Evolutionary conservation across 1,284 basidiomycete genomes (phyloP).

Genomic region (Sporisorium exsertum): DNA sequence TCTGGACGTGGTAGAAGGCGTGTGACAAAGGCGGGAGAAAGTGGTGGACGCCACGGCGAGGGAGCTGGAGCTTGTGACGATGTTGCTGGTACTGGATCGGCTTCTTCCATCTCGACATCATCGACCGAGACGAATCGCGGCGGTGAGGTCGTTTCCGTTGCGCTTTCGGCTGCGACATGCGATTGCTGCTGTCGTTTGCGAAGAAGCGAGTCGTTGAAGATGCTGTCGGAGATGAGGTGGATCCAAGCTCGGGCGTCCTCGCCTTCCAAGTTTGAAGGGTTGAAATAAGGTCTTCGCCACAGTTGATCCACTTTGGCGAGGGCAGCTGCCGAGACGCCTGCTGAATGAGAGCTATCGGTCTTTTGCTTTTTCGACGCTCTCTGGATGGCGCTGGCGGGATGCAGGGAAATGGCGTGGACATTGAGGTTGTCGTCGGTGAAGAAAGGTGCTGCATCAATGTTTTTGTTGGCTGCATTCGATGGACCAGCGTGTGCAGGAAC

Average conservation of each 20-base stretch:
- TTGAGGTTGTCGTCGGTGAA: conserved; percentile 77
- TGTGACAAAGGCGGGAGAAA: conserved; percentile 36
- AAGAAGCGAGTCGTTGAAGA: conserved; percentile 62
- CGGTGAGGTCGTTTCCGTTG: not conserved
- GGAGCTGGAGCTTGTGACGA: not conserved
- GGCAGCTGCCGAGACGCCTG: conserved; percentile 8
- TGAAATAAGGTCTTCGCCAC: conserved; percentile 44
- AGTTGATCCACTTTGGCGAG: conserved; percentile 25
- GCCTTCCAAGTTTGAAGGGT: conserved; percentile 49
- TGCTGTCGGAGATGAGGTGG: conserved; percentile 56
- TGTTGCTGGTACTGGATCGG: conserved; percentile 5
- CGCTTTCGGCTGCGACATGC: not conserved
- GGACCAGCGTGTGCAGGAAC: conserved; percentile 11
- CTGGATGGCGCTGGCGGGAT: conserved; percentile 59
- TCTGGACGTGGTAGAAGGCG: conserved; percentile 24
- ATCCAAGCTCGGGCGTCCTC: conserved; percentile 54
- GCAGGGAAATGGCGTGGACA: conserved; percentile 76
- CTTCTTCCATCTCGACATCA: conserved; percentile 31
- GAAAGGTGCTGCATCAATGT: conserved; percentile 70
- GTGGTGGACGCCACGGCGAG: conserved; percentile 31
- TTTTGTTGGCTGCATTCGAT: conserved; percentile 18
- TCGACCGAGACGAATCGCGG: conserved; percentile 6
- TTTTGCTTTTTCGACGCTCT: conserved; percentile 34
- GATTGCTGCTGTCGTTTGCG: conserved; percentile 27
- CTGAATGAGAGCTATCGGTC: not conserved